These are phyloP conservation scores for Pilasporangium apinafurcum DNA, from an alignment of 352 stramenopile genomes.

Conservation along the genomic window DNA sequence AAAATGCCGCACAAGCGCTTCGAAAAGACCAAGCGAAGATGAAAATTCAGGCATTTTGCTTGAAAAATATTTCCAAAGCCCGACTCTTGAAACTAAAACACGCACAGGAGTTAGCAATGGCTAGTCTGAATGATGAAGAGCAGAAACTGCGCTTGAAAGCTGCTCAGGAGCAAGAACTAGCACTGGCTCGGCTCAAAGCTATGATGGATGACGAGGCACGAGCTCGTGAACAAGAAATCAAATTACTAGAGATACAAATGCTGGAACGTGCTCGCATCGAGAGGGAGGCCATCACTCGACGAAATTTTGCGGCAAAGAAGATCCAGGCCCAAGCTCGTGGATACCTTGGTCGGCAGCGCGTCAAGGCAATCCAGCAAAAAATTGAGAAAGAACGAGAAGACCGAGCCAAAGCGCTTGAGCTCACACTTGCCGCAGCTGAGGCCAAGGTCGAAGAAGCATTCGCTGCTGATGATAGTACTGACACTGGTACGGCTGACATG, in stretches of 20 bases:
- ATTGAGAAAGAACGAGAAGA: constrained; percentile 60
- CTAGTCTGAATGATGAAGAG: constrained; percentile 48
- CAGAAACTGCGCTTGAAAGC: constrained; percentile 46
- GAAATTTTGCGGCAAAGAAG: constrained; percentile 37
- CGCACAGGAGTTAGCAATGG: constrained; percentile 40
- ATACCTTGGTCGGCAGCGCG: constrained; percentile 45
- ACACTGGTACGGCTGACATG: neutral
- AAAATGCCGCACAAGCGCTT: constrained; percentile 30
- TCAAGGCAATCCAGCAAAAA: constrained; percentile 48
- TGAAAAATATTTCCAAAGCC: constrained; percentile 41
- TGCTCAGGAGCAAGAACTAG: constrained; percentile 63
- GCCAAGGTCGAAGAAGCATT: constrained; percentile 46
- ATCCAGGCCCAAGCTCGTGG: constrained; percentile 55
- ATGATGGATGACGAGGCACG: constrained; percentile 71
- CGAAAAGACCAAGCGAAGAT: constrained; percentile 47
- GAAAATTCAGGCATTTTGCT: constrained; percentile 54
- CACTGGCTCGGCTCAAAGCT: constrained; percentile 47
- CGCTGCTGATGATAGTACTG: neutral
- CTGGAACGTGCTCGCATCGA: constrained; percentile 61
- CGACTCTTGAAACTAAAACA: constrained; percentile 38
- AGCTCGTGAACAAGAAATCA: constrained; percentile 59
- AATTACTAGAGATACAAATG: constrained; percentile 66
- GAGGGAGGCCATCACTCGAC: constrained; percentile 46
- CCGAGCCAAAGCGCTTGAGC: constrained; percentile 46
- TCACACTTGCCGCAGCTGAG: constrained; percentile 49